Base-by-base conservation (phyloP, 2,329 filamentous ascomycete species). In the Didymella arachidicola region DNA sequence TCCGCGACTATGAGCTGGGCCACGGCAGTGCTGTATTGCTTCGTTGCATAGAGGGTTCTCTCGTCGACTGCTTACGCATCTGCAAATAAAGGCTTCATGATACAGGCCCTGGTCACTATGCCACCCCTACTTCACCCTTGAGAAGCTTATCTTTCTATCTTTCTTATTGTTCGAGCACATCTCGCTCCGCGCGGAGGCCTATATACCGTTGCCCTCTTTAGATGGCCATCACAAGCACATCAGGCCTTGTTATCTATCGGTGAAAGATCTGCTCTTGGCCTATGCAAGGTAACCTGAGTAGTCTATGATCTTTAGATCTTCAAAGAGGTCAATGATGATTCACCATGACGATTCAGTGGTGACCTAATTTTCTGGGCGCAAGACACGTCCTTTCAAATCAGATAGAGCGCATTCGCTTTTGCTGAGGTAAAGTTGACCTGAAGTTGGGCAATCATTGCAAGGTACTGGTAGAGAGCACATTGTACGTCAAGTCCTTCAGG, bases 1-100 rank as follows among this genome's bases (percentile, higher is more conserved):
- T 54, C 32, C 58, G 3, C 60, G 57, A 32, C 19, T 62, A 29
- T 61, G 49, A 39, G 10, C 18, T n/a, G 7, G 7, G 8, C 4
- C 4, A 39, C 8, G n/a, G 16, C 34, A 38, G 34, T 10, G 16
- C 32, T 36, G 14, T n/a, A 2, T 22, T 3, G 3, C 22, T 22
- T 22, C 22, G 22, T 22, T 22, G 22, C 22, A 22, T 22, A 22
- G 22, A 22, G 22, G 22, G 22, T 22, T 22, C 22, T 22, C 34
- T 38, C 2, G 7, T 8, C 10, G n/a, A 38, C n/a, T 38, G 34
- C 34, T 38, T 18, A 8, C 16, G 18, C 34, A 8, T 18, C n/a
- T 38, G 34, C n/a, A 18, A 8, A n/a, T 7, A 8, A 3, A 38
- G 4, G n/a, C 34, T 18, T 38, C 34, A 8, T 18, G 34, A 38